Evolutionary conservation across 2,329 filamentous ascomycete species (phyloP).

Genomic region (Colletotrichum nymphaeae): DNA sequence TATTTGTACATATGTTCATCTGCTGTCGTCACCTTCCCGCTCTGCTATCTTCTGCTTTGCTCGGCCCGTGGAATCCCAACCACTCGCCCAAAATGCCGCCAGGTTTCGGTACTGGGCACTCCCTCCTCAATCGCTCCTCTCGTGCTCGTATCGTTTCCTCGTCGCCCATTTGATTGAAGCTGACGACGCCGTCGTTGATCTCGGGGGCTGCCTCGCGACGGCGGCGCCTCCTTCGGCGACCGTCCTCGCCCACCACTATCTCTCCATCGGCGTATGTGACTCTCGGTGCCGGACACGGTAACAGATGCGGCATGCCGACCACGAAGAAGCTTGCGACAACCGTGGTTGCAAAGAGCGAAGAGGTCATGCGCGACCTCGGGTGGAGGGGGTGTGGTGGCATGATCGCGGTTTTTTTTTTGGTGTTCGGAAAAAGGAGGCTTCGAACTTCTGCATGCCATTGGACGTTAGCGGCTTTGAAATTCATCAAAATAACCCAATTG

Average conservation of each 20-base stretch:
- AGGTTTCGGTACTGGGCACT: conserved; percentile 95
- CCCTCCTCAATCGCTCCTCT: conserved; percentile 66
- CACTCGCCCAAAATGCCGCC: conserved; percentile 80
- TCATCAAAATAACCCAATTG: not conserved
- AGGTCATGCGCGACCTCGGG: conserved; percentile 92
- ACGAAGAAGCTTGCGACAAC: conserved; percentile 91
- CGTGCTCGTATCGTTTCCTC: conserved; percentile 46
- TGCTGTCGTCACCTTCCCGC: conserved; percentile 21
- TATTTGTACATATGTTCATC: conserved; percentile 28
- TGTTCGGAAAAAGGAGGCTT: conserved; percentile 23
- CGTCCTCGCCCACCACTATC: conserved; percentile 57
- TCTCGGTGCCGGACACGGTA: conserved; percentile 90
- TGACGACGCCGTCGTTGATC: conserved; percentile 59
- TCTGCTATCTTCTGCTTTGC: conserved; percentile 16
- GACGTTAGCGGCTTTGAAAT: not conserved
- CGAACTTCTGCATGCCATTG: conserved; percentile 20
- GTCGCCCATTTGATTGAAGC: conserved; percentile 55
- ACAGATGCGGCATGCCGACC: conserved; percentile 87
- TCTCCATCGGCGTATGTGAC: conserved; percentile 79
- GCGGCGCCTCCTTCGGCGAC: conserved; percentile 57
- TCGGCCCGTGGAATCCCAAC: conserved; percentile 70
- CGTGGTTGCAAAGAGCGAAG: conserved; percentile 94
- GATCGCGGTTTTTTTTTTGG: conserved; percentile 39
- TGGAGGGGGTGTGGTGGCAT: conserved; percentile 89
- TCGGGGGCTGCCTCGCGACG: conserved; percentile 49